phyloP scores from a whole-genome alignment of 176 grass and related monocot genomes.

The Carex parvula region DNA sequence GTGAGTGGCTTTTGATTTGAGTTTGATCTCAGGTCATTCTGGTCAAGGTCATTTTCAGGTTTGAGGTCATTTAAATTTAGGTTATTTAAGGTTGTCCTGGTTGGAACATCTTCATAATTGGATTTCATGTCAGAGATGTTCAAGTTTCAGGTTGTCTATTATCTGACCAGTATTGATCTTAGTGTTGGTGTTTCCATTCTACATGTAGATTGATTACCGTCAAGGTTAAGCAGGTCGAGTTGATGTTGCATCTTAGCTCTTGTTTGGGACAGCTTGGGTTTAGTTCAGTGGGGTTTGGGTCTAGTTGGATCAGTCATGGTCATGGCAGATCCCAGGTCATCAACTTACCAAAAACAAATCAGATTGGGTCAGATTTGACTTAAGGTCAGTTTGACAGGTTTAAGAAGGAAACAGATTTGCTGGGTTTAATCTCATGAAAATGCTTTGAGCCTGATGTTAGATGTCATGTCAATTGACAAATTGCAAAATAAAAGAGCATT shows the following conservation, averaged over 20 bases:
- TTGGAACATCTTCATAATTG: background rate
- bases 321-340: background rate
- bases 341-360: background rate
- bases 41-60: background rate
- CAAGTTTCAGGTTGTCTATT: background rate
- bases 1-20: background rate
- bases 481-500: background rate
- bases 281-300: background rate
- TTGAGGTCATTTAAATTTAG: background rate
- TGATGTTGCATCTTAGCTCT: background rate
- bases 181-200: background rate
- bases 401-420: background rate
- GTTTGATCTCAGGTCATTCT: background rate
- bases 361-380: background rate
- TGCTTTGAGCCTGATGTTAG: background rate
- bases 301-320: background rate
- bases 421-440: background rate
- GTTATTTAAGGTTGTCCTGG: background rate
- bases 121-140: background rate
- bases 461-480: slow-evolving; percentile 4
- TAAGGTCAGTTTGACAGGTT: background rate
- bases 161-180: background rate
- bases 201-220: background rate
- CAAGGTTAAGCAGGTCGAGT: background rate
- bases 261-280: background rate